phyloP scores from a whole-genome alignment of 2,329 filamentous ascomycete genomes.

The Colletotrichum filicis region DNA sequence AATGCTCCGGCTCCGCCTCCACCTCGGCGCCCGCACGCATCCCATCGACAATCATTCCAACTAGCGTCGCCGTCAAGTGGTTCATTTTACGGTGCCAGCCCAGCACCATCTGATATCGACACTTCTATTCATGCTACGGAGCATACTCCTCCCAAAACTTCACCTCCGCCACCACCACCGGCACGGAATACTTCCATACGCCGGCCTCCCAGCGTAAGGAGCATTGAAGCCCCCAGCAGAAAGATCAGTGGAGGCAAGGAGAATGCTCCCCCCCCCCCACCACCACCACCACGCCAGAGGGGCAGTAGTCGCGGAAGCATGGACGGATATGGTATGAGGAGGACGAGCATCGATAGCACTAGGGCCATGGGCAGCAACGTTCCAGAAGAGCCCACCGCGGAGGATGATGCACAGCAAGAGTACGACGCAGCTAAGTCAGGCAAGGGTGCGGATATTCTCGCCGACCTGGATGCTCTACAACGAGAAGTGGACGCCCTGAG shows the following conservation, averaged over 20 bases:
- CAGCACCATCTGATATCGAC: conserved; percentile 15
- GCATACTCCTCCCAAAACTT: conserved; percentile 35
- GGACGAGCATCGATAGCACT: conserved; percentile 46
- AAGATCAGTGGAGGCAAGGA: conserved; percentile 26
- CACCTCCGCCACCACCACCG: conserved; percentile 58
- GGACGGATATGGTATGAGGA: conserved; percentile 45
- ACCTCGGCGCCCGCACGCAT: conserved; percentile 59
- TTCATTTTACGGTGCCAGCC: conserved; percentile 15
- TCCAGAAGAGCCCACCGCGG: conserved; percentile 38
- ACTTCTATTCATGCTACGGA: neutral
- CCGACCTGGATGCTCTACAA: conserved; percentile 77
- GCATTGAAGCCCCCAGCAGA: conserved; percentile 48
- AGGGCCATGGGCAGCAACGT: conserved; percentile 40
- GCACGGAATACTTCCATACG: conserved; percentile 55
- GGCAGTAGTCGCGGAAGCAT: conserved; percentile 58
- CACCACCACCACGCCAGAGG: conserved; percentile 58
- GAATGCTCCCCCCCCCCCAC: conserved; percentile 58
- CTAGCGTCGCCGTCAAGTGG: conserved; percentile 15
- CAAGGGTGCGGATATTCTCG: conserved; percentile 70
- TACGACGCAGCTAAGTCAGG: conserved; percentile 40
- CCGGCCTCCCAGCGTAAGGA: conserved; percentile 56
- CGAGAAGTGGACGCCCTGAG: conserved; percentile 78
- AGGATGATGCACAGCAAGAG: conserved; percentile 36
- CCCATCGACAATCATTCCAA: conserved; percentile 42
- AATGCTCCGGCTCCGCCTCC: conserved; percentile 65